Base-by-base conservation (phyloP, 495 filamentous ascomycete species). In the Hypoxylon subgilvum region DNA sequence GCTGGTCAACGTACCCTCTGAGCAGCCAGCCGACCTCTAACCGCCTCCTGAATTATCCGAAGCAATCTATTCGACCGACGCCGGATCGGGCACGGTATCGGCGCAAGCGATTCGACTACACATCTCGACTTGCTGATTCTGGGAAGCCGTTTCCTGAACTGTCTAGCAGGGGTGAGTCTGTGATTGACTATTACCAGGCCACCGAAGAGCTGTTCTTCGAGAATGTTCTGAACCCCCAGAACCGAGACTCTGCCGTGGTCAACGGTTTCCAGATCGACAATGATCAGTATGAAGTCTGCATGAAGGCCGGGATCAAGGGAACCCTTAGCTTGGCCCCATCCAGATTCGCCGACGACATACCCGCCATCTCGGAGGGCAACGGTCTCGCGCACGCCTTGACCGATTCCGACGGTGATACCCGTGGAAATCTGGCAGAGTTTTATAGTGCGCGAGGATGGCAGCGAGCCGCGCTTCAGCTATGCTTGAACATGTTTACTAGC, bases 381-480 rank as follows among this genome's bases (percentile, higher is more conserved):
- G n/a, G n/a, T n/a, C n/a, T n/a, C n/a, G n/a, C n/a, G n/a, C n/a
- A n/a, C n/a, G n/a, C n/a, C n/a, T n/a, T n/a, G n/a, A n/a, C n/a
- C n/a, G n/a, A n/a, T n/a, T n/a, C n/a, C n/a, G n/a, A n/a, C n/a
- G n/a, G n/a, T n/a, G n/a, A n/a, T 28, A 1, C 30, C n/a, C n/a
- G 2, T 13, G 18, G 32, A 3, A 21, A 23, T 8, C 22, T 48
- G 19, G 31, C 31, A 13, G 50, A 55, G 21, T 61, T 61, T 23
- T 61, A 53, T 16, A 36, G 14, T 6, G 58, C 69, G 35, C 72
- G 71, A 31, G 76, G 73, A 4, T 72, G 70, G 59, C 68, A 71
- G 14, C 68, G 76, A 28, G 74, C 72, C 3, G 75, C 68, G 10
- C 61, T 79, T 16, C 73, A 76, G 31, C 67, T 69, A 18, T 67